Evolutionary conservation across 805 yeast genomes (phyloP).

Genomic region (Sugiyamaella marilandica): DNA sequence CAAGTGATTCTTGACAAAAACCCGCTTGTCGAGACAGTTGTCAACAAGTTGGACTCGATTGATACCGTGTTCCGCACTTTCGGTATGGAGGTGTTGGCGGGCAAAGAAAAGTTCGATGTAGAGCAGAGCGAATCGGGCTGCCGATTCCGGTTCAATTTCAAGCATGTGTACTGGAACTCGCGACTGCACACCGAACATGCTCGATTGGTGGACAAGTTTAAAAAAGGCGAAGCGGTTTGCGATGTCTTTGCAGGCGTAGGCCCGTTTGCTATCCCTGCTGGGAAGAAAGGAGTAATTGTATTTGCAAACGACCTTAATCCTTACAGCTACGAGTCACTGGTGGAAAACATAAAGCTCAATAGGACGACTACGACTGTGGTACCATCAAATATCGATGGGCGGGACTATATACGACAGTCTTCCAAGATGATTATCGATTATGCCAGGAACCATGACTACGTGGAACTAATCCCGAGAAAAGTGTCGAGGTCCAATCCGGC

Average conservation of each 20-base stretch:
- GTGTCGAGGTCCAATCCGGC: slow-evolving; percentile 37
- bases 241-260: slow-evolving; percentile 99
- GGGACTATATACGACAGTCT: slow-evolving; percentile 66
- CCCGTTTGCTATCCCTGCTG: slow-evolving; percentile 96
- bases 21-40: slow-evolving; percentile 77
- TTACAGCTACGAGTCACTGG: slow-evolving; percentile 67
- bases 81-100: slow-evolving; percentile 90
- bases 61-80: slow-evolving; percentile 88
- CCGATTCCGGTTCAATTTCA: slow-evolving; percentile 78
- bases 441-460: slow-evolving; percentile 32
- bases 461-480: slow-evolving; percentile 19
- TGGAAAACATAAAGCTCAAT: slow-evolving; percentile 58
- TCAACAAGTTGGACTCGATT: slow-evolving; percentile 82
- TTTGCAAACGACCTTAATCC: slow-evolving; percentile 94
- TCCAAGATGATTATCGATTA: slow-evolving; percentile 49
- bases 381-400: slow-evolving; percentile 74
- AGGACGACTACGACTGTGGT: slow-evolving; percentile 55
- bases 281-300: slow-evolving; percentile 70
- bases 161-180: slow-evolving; percentile 96
- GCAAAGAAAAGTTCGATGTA: slow-evolving; percentile 59
- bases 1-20: slow-evolving; percentile 87
- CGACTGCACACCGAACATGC: slow-evolving; percentile 92
- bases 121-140: slow-evolving; percentile 88
- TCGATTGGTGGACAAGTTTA: slow-evolving; percentile 58
- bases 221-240: slow-evolving; percentile 69